phyloP scores from a whole-genome alignment of 768 basidiomycete genomes.

The Auricularia sp. region DNA sequence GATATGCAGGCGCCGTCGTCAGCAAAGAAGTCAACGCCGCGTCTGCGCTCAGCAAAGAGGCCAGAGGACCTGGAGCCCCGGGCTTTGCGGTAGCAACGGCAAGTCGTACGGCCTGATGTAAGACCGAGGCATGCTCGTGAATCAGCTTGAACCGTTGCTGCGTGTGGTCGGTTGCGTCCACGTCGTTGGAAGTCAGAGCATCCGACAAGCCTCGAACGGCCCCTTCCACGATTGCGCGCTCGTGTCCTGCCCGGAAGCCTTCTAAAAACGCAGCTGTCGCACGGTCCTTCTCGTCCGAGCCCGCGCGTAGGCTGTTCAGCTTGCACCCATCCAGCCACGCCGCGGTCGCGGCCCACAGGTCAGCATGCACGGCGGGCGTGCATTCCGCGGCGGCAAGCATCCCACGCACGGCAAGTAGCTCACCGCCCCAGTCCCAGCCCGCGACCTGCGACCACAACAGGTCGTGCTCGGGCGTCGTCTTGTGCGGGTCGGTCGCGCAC shows the following conservation, averaged over 20 bases:
- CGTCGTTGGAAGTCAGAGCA: too few species aligned
- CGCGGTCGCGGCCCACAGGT: slow-evolving; percentile 42
- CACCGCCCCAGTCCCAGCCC: slow-evolving; percentile 67
- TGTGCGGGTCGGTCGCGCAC: slow-evolving; percentile 86
- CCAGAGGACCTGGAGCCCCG: too few species aligned
- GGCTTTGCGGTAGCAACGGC: background rate
- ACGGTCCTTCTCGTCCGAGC: slow-evolving; percentile 47
- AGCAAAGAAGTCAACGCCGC: too few species aligned
- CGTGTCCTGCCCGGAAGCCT: too few species aligned
- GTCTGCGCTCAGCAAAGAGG: too few species aligned
- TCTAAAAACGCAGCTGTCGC: background rate
- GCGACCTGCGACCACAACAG: slow-evolving; percentile 81
- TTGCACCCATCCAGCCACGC: slow-evolving; percentile 72
- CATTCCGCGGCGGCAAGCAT: slow-evolving; percentile 19
- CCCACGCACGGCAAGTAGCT: slow-evolving; percentile 28
- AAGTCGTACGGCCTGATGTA: background rate
- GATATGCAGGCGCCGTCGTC: too few species aligned
- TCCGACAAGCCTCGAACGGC: too few species aligned
- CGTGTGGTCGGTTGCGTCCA: background rate
- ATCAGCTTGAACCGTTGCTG: slow-evolving; percentile 5
- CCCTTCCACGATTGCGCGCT: too few species aligned
- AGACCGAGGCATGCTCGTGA: background rate
- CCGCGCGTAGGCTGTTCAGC: slow-evolving; percentile 59
- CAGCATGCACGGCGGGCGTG: slow-evolving; percentile 22
- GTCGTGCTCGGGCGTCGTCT: slow-evolving; percentile 76